Conservation (phyloP, 176 grass and related monocot genomes). For the Avena eriantha region DNA sequence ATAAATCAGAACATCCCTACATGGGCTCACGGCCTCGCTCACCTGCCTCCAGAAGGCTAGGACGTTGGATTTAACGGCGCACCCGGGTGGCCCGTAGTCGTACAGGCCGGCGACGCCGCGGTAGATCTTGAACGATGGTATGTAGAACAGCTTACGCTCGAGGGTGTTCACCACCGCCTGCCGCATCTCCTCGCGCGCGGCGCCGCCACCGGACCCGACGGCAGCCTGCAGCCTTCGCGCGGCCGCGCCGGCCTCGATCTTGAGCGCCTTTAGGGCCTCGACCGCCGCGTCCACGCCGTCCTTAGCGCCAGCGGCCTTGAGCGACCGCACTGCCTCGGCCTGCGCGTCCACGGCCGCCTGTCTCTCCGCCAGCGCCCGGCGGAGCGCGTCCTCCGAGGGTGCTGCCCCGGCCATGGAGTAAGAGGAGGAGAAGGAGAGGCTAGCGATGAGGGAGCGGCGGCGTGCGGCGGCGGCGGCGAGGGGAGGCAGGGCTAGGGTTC, state of each 20-base stretch:
- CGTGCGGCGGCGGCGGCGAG: conserved; percentile 38
- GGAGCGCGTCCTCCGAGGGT: conserved; percentile 62
- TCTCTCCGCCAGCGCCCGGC: conserved; percentile 62
- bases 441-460: background rate
- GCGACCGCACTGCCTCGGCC: conserved; percentile 58
- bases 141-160: conserved; percentile 80
- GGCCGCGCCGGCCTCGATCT: conserved; percentile 59
- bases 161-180: conserved; percentile 85
- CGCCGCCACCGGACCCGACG: conserved; percentile 36
- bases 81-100: conserved; percentile 81
- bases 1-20: background rate
- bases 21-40: conserved; percentile 25
- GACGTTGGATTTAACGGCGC: conserved; percentile 81
- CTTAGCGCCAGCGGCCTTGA: conserved; percentile 54
- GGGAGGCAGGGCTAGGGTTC: conserved; percentile 44
- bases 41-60: conserved; percentile 88
- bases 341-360: conserved; percentile 62
- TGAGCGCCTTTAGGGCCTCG: conserved; percentile 68
- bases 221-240: conserved; percentile 57
- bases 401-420: conserved; percentile 43
- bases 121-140: conserved; percentile 86
- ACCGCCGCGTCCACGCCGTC: conserved; percentile 56
- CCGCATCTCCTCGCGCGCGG: conserved; percentile 61
- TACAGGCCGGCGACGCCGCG: conserved; percentile 86
- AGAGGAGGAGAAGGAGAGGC: background rate